Conservation (phyloP, 176 grass and related monocot species). For the Carex scoparia region DNA sequence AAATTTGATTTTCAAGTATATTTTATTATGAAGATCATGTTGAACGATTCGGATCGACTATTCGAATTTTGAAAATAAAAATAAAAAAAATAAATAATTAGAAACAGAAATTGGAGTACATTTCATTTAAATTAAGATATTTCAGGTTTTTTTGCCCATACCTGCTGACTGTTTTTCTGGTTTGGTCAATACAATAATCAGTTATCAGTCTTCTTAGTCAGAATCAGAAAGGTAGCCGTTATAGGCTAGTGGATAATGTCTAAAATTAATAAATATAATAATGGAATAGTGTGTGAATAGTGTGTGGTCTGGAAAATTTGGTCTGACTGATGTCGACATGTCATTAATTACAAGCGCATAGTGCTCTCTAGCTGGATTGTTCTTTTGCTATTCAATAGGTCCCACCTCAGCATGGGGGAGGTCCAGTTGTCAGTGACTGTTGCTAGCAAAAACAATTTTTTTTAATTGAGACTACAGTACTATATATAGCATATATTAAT, state of each 20-base stretch:
- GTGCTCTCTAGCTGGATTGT: constrained; percentile 2
- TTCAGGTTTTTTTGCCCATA: no score
- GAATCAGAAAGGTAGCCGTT: not conserved
- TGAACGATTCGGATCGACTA: no score
- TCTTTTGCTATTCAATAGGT: not conserved
- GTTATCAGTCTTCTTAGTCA: not conserved
- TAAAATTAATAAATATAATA: not conserved
- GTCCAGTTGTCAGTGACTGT: not conserved
- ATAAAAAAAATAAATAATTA: no score
- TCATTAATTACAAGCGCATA: not conserved
- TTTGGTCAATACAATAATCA: not conserved
- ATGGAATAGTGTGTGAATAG: not conserved
- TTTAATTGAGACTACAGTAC: no score
- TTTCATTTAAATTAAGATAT: no score
- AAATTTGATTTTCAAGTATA: no score
- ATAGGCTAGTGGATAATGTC: not conserved
- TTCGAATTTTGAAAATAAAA: no score
- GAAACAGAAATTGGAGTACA: no score
- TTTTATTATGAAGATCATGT: no score
- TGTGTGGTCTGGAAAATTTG: not conserved
- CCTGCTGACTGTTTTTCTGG: no score
- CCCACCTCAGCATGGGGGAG: not conserved
- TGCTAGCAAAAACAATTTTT: not conserved
- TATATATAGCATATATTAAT: no score
- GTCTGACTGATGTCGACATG: not conserved